These are phyloP conservation scores for Tulasnella sp. DNA, from an alignment of 768 basidiomycete species.

Conservation along the genomic window DNA sequence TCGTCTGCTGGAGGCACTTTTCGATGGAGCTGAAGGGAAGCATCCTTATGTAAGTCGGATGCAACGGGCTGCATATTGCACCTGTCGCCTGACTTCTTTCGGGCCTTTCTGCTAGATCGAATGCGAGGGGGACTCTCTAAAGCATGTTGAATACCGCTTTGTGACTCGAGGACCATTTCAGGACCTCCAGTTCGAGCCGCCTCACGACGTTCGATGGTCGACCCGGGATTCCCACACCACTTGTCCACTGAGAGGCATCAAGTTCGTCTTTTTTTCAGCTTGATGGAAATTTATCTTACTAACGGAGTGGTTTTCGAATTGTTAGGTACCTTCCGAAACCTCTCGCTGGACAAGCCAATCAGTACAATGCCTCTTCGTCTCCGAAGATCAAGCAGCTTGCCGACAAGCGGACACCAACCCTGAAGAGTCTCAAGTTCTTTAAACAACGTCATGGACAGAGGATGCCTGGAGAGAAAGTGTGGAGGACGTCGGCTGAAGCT, in stretches of 20 bases:
- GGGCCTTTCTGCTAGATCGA: background rate
- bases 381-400: background rate
- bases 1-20: background rate
- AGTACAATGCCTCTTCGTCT: background rate
- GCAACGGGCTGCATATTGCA: background rate
- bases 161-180: constrained; percentile 19
- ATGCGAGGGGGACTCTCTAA: background rate
- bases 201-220: background rate
- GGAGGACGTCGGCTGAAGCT: background rate
- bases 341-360: too few relatives aligned
- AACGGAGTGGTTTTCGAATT: background rate
- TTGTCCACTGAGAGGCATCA: background rate
- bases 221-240: background rate
- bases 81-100: background rate
- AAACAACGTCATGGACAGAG: background rate
- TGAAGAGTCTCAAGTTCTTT: constrained; percentile 19
- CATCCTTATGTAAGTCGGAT: constrained; percentile 3
- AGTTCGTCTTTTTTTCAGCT: background rate
- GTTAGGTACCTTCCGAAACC: background rate
- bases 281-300: background rate
- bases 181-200: constrained; percentile 5
- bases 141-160: constrained; percentile 4
- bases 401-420: background rate
- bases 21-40: background rate
- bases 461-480: constrained; percentile 16